Evolutionary conservation across 164 flowering plant genomes (phyloP).

Genomic region (Vitis riparia): DNA sequence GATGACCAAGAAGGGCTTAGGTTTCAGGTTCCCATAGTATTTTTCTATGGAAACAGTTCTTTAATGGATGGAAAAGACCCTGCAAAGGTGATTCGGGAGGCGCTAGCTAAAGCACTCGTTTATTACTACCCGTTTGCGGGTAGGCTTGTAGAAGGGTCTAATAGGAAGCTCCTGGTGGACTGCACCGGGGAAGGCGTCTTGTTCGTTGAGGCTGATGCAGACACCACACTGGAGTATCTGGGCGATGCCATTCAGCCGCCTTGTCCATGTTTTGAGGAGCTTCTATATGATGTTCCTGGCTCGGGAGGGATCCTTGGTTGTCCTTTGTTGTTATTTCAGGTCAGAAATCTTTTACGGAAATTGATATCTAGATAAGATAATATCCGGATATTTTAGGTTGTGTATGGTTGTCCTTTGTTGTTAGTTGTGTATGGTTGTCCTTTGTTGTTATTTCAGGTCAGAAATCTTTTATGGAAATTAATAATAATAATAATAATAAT

Average conservation of each 20-base stretch:
- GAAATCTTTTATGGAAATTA: too few species aligned
- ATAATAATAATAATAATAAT: too few species aligned
- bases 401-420: too few species aligned
- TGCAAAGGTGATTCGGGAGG: slow-evolving; percentile 13
- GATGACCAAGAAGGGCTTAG: slow-evolving; percentile 9
- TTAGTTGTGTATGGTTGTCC: too few species aligned
- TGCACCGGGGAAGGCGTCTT: slow-evolving; percentile 34
- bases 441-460: too few species aligned
- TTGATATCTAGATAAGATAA: too few species aligned
- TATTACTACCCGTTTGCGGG: slow-evolving; percentile 35
- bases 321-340: too few species aligned
- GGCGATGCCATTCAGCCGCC: slow-evolving; percentile 29
- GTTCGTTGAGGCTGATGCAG: slow-evolving; percentile 41
- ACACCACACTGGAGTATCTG: slow-evolving; percentile 21
- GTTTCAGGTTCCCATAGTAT: slow-evolving; percentile 1
- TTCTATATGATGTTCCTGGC: slow-evolving; percentile 29
- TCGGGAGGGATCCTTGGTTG: background rate
- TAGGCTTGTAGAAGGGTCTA: slow-evolving; percentile 24
- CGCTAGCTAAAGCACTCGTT: slow-evolving; percentile 24
- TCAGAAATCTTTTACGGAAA: too few species aligned
- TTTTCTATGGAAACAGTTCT: background rate
- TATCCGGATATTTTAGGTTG: too few species aligned
- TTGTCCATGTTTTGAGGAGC: slow-evolving; percentile 20
- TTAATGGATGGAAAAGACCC: background rate
- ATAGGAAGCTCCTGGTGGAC: slow-evolving; percentile 29